These are phyloP conservation scores for Lichtheimia ornata DNA, from an alignment of 371 early-diverging fungal genomes.

Conservation along the genomic window DNA sequence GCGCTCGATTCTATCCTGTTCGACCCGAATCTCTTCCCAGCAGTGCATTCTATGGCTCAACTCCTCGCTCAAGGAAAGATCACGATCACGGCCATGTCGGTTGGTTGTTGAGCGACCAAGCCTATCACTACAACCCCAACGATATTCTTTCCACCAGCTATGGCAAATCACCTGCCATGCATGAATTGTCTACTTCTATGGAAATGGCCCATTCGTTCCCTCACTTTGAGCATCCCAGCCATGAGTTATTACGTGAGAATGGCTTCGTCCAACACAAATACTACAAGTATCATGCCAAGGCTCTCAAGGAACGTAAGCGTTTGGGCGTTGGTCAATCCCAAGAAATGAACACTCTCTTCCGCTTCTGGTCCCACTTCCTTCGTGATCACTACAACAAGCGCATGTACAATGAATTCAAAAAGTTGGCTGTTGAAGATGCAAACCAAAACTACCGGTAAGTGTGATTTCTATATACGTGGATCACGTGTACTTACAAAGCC, in stretches of 20 bases:
- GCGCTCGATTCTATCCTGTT: conserved; percentile 68
- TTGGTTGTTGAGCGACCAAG: conserved; percentile 74
- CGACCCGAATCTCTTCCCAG: conserved; percentile 58
- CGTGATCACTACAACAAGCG: conserved; percentile 92
- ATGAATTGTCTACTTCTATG: conserved; percentile 36
- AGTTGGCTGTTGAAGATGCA: conserved; percentile 92
- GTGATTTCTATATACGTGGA: neutral
- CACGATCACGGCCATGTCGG: conserved; percentile 85
- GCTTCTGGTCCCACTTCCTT: conserved; percentile 98
- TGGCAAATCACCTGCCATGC: conserved; percentile 41
- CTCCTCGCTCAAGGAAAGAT: conserved; percentile 51
- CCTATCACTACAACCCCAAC: conserved; percentile 52
- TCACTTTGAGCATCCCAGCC: conserved; percentile 91
- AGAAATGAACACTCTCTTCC: conserved; percentile 97
- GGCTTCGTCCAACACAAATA: conserved; percentile 97
- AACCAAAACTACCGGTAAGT: conserved; percentile 76
- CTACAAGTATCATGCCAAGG: conserved; percentile 91
- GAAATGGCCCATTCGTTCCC: conserved; percentile 77
- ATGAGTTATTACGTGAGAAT: conserved; percentile 91
- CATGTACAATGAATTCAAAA: conserved; percentile 93
- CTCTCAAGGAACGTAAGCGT: conserved; percentile 91
- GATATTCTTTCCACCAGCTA: conserved; percentile 46
- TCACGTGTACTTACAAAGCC: neutral
- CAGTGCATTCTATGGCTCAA: conserved; percentile 45
- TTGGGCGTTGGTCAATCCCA: conserved; percentile 92